Conservation (phyloP, 2,329 filamentous ascomycete genomes). For the Dactylonectria macrodidyma region DNA sequence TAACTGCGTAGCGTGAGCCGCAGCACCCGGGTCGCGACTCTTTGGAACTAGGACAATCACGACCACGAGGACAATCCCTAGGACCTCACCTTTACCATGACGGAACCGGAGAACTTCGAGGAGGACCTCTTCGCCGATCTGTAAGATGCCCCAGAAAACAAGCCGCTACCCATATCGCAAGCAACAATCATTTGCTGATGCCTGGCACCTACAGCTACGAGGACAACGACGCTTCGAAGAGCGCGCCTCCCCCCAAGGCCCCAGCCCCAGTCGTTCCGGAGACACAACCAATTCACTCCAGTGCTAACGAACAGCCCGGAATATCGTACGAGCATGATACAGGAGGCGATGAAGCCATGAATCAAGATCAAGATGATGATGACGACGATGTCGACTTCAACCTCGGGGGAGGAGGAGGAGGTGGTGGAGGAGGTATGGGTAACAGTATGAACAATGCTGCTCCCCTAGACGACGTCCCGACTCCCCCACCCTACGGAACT, state of each 20-base stretch:
- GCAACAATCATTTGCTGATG: constrained; percentile 22
- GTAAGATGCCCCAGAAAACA: constrained; percentile 67
- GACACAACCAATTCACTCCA: constrained; percentile 48
- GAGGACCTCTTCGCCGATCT: constrained; percentile 97
- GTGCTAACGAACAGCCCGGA: constrained; percentile 44
- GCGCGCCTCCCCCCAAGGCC: constrained; percentile 52
- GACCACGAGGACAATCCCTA: constrained; percentile 2
- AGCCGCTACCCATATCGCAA: not conserved
- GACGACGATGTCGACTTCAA: constrained; percentile 74
- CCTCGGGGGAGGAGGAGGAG: constrained; percentile 58
- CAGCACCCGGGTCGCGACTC: constrained; percentile 1
- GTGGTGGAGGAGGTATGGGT: constrained; percentile 44
- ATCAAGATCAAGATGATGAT: constrained; percentile 64
- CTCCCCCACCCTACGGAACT: constrained; percentile 54
- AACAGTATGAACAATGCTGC: constrained; percentile 44
- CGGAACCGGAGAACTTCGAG: constrained; percentile 86
- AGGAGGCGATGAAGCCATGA: constrained; percentile 59
- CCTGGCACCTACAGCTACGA: constrained; percentile 68
- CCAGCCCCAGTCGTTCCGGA: constrained; percentile 47
- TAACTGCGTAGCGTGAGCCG: constrained; percentile 18
- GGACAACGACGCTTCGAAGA: constrained; percentile 69
- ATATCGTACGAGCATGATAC: constrained; percentile 39
- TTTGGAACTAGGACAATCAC: constrained; percentile 11
- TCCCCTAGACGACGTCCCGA: constrained; percentile 50
- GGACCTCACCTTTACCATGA: constrained; percentile 67